phyloP scores from a whole-genome alignment of 805 yeast genomes.

The Suhomyces vadensis region DNA sequence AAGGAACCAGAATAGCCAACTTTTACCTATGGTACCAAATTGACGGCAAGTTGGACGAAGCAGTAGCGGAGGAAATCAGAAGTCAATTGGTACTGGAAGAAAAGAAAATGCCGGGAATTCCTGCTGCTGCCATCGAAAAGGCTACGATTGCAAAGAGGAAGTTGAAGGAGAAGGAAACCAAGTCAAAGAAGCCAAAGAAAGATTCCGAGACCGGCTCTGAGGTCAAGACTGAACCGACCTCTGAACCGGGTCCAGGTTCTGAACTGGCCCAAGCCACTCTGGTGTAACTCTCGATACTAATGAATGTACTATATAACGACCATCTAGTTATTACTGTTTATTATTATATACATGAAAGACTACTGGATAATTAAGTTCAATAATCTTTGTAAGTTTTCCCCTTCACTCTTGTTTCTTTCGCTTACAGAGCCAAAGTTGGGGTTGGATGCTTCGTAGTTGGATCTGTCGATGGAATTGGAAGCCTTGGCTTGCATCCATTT shows the following conservation, averaged over 20 bases:
- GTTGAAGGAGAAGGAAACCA: constrained; percentile 26
- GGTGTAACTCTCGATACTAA: too few relatives aligned
- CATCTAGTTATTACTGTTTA: not conserved
- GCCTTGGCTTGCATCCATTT: constrained; percentile 38
- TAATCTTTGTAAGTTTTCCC: constrained; percentile 24
- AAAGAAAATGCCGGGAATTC: constrained; percentile 42
- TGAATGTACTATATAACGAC: not conserved
- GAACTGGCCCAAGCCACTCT: not conserved
- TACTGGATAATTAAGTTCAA: constrained; percentile 25
- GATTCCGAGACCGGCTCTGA: too few relatives aligned
- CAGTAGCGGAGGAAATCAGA: constrained; percentile 63
- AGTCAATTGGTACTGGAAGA: constrained; percentile 57
- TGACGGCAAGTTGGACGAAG: constrained; percentile 71
- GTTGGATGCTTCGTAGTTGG: constrained; percentile 31
- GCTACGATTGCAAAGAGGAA: constrained; percentile 31
- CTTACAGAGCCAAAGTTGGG: constrained; percentile 33
- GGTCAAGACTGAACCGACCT: not conserved
- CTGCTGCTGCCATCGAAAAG: constrained; percentile 16
- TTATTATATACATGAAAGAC: constrained; percentile 1
- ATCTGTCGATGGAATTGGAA: constrained; percentile 20
- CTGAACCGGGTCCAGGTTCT: not conserved
- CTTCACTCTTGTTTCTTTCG: constrained; percentile 36
- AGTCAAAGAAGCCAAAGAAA: constrained; percentile 17
- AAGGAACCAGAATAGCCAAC: constrained; percentile 61
- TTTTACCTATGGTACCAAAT: constrained; percentile 82